Base-by-base conservation (phyloP, 164 flowering plant genomes). In the Vitis rotundifolia region DNA sequence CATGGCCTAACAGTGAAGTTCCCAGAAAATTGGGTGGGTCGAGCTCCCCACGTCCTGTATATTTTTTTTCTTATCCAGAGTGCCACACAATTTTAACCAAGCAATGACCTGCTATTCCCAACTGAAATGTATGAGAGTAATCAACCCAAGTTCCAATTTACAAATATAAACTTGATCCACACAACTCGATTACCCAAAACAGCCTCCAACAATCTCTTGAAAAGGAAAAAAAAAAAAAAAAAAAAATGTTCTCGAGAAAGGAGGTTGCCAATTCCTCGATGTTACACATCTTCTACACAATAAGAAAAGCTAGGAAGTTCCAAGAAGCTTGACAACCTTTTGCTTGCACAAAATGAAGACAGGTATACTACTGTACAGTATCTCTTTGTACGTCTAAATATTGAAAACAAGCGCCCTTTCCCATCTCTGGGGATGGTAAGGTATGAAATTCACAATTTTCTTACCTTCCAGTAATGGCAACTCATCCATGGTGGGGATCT, bases 401-500 rank as follows among this genome's bases (percentile, higher is more conserved):
- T 74, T 84, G 79, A 88, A 86, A 19, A 65, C 64, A 69, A 87
- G 88, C 57, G 79, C 71, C 61, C 75, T 76, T 61, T 83, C 88
- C 72, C 79, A 75, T 75, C 75, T 77, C 59, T 68, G 74, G 61
- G 89, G 87, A 14, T 60, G 16, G 59, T 88, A 90, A 22, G 86
- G 78, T 57, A 78, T 77, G 15, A 48, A 26, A 60, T 53, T 73
- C 67, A 83, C 90, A 55, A 90, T 76, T 76, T 72, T 87, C 71
- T 62, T 84, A 63, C 85, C 88, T 70, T 81, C 77, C 3, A 79
- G 80, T 14, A 59, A 44, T 9, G 91, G 95, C 78, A 90, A 76
- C 67, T 84, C 85, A 67, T 76, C 70, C 3, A 8, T 69, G n/a
- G 3, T 8, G 15, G 86, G 73, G 26, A 88, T 69, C 63, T 83